Base-by-base conservation (phyloP, 2,329 filamentous ascomycete species). In the Trichophaea hybrida region DNA sequence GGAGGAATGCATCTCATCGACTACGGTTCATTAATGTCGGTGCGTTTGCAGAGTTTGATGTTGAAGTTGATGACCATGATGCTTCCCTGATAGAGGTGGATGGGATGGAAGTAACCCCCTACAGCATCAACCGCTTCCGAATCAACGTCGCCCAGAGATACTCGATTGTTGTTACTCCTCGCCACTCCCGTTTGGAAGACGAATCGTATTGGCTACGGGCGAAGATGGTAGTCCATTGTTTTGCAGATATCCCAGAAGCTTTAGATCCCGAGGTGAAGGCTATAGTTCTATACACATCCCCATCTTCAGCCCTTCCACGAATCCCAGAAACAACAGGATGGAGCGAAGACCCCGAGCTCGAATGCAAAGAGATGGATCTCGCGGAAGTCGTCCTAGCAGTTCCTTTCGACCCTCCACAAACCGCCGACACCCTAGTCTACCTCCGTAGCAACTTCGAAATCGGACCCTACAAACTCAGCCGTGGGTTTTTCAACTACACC, bases 121-220 rank as follows among this genome's bases (percentile, higher is more conserved):
- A 74, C 4, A 74, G 78, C 1, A 77, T 82, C 5, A 75, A 78
- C 37, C 78, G 80, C 62, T 71, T 88, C 57, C 82, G 85, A 61
- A 74, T 89, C 24, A 77, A 82, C 6, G 83, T 84, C 1, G 84
- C 84, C 0, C 85, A 88, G 68, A 77, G 85, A 12, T 88, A 86
- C 67, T 85, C 83, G 66, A 75, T 84, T 12, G 71, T 88, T 0
- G 67, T 88, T 1, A 78, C 79, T 1, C 77, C 78, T 53, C 75
- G 77, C 1, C 73, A 74, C 0, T 10, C 31, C 5, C 24, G 24
- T 1, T 24, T 24, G 24, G 32, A 13, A 10, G 10, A 24, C 12
- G 24, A 24, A 37, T 17, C 76, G 13, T 88, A 83, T 68, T 84
- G 84, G 73, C 77, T 88, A 64, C 75, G 83, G 24, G 81, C 82